Percentiles rank a stretch among this genome's conserved stretches.
Evolutionary conservation across 2,329 filamentous ascomycete genomes (phyloP).

Genomic region (Fusarium anguioides): DNA sequence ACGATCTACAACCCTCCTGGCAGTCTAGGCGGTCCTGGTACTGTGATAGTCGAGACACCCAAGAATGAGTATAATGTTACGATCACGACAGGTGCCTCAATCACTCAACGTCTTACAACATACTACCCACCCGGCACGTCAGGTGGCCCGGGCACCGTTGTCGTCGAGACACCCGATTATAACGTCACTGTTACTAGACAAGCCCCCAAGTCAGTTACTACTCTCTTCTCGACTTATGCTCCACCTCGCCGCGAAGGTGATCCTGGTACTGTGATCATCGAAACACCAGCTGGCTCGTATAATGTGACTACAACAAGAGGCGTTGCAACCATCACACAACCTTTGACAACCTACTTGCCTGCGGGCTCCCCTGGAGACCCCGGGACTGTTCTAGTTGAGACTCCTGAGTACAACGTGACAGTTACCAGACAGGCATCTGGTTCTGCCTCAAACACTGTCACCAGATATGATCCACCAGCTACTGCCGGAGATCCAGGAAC

Average conservation of each 20-base stretch:
- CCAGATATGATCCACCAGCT: background rate
- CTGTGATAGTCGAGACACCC: background rate
- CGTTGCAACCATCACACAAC: background rate
- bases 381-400: background rate
- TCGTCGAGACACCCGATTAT: background rate
- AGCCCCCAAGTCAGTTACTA: too few species aligned
- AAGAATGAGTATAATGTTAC: constrained; percentile 4
- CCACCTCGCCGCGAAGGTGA: too few species aligned
- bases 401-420: constrained; percentile 4
- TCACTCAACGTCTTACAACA: background rate
- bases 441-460: background rate
- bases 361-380: background rate
- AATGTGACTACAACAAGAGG: too few species aligned
- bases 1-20: too few species aligned
- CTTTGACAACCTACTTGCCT: background rate
- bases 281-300: too few species aligned
- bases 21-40: too few species aligned
- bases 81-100: background rate
- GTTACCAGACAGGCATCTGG: background rate
- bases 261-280: too few species aligned
- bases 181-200: constrained; percentile 3
- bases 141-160: background rate
- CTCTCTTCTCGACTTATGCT: too few species aligned
- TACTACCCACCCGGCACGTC: background rate
- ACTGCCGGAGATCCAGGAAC: background rate